A percentile compares a stretch with the other conserved stretches of the same genome.
Conservation (phyloP, 2,329 filamentous ascomycete species). For the Calonectria leucothoes region DNA sequence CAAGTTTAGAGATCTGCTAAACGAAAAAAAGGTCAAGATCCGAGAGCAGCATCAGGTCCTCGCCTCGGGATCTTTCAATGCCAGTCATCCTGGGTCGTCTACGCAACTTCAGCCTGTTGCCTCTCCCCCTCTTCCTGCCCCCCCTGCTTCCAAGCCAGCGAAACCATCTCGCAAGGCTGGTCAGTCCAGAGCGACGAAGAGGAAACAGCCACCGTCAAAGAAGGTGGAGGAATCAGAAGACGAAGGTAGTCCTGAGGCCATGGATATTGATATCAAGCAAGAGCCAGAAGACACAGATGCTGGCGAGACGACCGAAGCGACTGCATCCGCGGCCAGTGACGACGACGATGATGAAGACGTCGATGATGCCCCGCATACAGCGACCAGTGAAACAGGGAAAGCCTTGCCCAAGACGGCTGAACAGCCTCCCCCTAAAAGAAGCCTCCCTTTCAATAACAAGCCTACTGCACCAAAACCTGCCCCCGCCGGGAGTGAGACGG, state of each 20-base stretch:
- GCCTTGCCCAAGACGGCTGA: constrained; percentile 32
- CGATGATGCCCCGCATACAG: constrained; percentile 13
- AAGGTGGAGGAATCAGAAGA: constrained; percentile 57
- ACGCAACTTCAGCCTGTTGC: constrained; percentile 17
- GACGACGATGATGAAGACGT: constrained; percentile 48
- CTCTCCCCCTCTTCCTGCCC: neutral
- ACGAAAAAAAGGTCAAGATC: constrained; percentile 85
- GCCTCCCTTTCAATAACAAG: constrained; percentile 58
- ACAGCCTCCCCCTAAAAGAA: constrained; percentile 52
- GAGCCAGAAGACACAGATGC: constrained; percentile 54
- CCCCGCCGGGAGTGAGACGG: constrained; percentile 58
- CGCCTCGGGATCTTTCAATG: constrained; percentile 55
- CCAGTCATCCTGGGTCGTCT: constrained; percentile 43
- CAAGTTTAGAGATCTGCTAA: constrained; percentile 78
- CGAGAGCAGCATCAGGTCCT: constrained; percentile 77
- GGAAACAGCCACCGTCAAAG: constrained; percentile 58
- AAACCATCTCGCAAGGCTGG: constrained; percentile 43
- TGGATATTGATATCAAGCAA: constrained; percentile 59
- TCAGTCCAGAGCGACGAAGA: constrained; percentile 59
- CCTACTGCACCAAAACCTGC: constrained; percentile 41
- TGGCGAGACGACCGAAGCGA: constrained; percentile 54
- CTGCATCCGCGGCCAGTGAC: constrained; percentile 57
- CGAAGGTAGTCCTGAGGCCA: constrained; percentile 52
- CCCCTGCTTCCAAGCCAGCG: constrained; percentile 12
- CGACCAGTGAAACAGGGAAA: constrained; percentile 8